These are phyloP conservation scores for Tephrocybe sp. DNA, from an alignment of 768 basidiomycete genomes.

Conservation along the genomic window DNA sequence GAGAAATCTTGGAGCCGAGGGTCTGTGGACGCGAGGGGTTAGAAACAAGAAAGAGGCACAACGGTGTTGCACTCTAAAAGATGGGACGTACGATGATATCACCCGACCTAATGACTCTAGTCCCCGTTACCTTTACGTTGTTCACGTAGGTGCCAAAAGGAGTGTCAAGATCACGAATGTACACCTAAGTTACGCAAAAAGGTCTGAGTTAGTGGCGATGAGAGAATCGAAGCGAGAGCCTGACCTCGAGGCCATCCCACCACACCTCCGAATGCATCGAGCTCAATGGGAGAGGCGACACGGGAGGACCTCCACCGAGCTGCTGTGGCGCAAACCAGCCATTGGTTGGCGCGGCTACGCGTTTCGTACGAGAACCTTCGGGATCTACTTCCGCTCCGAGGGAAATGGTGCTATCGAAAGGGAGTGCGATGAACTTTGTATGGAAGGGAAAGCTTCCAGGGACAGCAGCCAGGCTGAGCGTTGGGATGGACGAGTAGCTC, in stretches of 20 bases:
- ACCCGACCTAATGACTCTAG: constrained; percentile 34
- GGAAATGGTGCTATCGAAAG: constrained; percentile 24
- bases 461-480: constrained; percentile 30
- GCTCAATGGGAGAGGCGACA: constrained; percentile 41
- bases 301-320: constrained; percentile 16
- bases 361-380: constrained; percentile 13
- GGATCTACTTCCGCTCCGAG: constrained; percentile 26
- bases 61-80: not conserved
- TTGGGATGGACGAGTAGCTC: constrained; percentile 21
- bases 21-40: constrained; percentile 23
- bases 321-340: constrained; percentile 39
- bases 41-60: constrained; percentile 9
- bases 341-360: constrained; percentile 28
- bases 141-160: constrained; percentile 49
- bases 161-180: constrained; percentile 44
- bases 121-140: constrained; percentile 34
- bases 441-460: constrained; percentile 34
- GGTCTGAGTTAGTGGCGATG: constrained; percentile 1
- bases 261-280: constrained; percentile 45
- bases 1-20: constrained; percentile 35
- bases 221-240: constrained; percentile 2
- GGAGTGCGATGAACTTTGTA: constrained; percentile 32
- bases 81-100: constrained; percentile 39
- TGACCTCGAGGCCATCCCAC: constrained; percentile 39
- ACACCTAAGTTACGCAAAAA: constrained; percentile 33